Base-by-base conservation (phyloP, 139 green algal species). In the Raphidocelis subcapitata region DNA sequence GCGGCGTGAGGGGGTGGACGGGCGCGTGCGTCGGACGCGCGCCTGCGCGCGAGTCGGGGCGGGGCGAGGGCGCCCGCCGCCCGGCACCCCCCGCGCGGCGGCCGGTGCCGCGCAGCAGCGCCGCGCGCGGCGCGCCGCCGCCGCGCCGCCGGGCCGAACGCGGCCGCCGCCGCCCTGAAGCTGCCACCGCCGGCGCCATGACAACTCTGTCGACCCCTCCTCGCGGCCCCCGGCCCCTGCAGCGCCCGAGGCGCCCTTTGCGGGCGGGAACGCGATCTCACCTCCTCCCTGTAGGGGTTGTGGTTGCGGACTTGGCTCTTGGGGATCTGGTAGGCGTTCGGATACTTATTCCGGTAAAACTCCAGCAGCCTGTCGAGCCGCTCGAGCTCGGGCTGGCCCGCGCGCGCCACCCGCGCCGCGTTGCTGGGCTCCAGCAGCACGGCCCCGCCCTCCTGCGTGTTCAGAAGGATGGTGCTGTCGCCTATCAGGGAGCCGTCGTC, bases 241-340 rank as follows among this genome's bases (percentile, higher is more conserved):
- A n/a, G n/a, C n/a, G n/a, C n/a, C n/a, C n/a, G n/a, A n/a, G n/a
- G n/a, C n/a, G n/a, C n/a, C n/a, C n/a, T n/a, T n/a, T n/a, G n/a
- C n/a, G n/a, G n/a, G n/a, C n/a, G n/a, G n/a, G 46, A 12, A 54
- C 46, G 15, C 46, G 26, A 20, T 62, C 71, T 71, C 36, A 77
- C 71, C 54, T 77, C 71, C 35, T 77, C 61, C 20, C 61, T 71
- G 62, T 77, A 77, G n/a, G 71, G 71, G 51, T 77, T 77, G n/a
- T 46, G 62, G 18, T 46, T 18, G 31, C 71, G 71, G 46, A 77
- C 61, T 35, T 67, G 57, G 56, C 29, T 59, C 21, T 59, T 36
- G 3, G 57, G 57, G 18, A 76, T 55, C 2, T 18, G 21, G 32
- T 67, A 44, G 36, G 62, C 29, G 16, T 55, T 55, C 37, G 51